Evolutionary conservation across 1,139 yeast genomes (phyloP), one percentile per base, ranked within the genome.

Genomic region (Blastobotrys capitulatus): DNA sequence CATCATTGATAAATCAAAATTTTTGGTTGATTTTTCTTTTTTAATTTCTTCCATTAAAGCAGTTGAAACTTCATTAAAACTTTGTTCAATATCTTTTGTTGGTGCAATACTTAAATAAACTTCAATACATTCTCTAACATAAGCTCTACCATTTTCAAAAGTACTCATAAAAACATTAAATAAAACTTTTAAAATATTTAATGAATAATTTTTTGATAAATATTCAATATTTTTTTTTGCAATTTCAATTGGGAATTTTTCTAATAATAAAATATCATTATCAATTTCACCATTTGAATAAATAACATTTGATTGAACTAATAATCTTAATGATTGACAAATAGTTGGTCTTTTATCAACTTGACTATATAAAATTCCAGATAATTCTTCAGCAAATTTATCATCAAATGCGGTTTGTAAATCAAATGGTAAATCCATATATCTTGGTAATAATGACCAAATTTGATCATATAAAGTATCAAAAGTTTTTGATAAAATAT

Each of bases 111-210:
- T 79, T 56, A 94, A 73, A 66, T 83, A 90, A 0, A 82, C 78
- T 60, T 88, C 94, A 60, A 90, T 86, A 16, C 96, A 82, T 56
- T 89, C 97, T 54, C 89, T 74, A 49, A 92, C 82, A 63, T 77
- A 88, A 18, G 87, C 86, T 66, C 98, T 80, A 19, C 89, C 78
- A 51, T 87, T 95, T 38, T 95, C 85, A 45, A 80, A 70, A 8
- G 97, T 89, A 58, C 89, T 89, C 20, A 94, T 80, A 67, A 86
- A 92, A 29, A 92, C 94, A 60, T 92, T 92, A 74, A 92, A 88
- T 51, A 94, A 72, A 26, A 89, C 96, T 20, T 96, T 85, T 52
- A 92, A 74, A 47, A 92, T 65, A 59, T 92, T 90, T 7, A 85
- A 70, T 5, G 96, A 80, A 55, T 65, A 69, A 57, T 80, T 82